A percentile compares a stretch with the other conserved stretches of the same genome.
Conservation (phyloP, 305 asterid genomes). For the Solanum hybrid region DNA sequence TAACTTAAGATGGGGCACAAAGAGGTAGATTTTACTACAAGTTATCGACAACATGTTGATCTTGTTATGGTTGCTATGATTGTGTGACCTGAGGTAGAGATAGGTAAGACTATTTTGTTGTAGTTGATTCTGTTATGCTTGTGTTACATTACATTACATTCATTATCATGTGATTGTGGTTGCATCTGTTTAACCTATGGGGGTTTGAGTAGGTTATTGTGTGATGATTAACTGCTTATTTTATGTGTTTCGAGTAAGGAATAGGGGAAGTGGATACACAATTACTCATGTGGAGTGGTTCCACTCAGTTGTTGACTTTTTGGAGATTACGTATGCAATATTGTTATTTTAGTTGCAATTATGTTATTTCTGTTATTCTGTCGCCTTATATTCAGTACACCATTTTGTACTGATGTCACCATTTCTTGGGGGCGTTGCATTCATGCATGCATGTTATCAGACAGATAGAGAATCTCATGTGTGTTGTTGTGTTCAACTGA, state of each 20-base stretch:
- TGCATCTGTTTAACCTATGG: neutral
- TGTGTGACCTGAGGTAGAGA: neutral
- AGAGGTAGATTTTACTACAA: neutral
- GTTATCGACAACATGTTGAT: neutral
- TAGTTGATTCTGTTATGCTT: neutral
- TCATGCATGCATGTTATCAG: neutral
- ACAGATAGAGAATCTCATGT: neutral
- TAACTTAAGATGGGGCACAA: neutral
- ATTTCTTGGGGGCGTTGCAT: neutral
- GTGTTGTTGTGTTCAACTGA: neutral
- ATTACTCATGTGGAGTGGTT: neutral
- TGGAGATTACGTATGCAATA: too few species aligned
- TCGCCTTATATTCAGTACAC: neutral
- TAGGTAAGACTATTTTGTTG: neutral
- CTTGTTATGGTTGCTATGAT: neutral
- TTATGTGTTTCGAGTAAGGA: neutral
- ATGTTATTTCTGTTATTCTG: neutral
- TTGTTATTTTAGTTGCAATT: too few species aligned
- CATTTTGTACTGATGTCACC: too few species aligned
- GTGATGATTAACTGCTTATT: neutral
- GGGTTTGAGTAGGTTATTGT: neutral
- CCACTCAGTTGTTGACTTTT: neutral
- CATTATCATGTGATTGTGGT: neutral
- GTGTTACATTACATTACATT: neutral
- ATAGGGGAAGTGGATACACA: neutral